A percentile compares a stretch with the other conserved stretches of the same genome.
Conservation (phyloP, 805 yeast species). For the Candida rishiriensis region DNA sequence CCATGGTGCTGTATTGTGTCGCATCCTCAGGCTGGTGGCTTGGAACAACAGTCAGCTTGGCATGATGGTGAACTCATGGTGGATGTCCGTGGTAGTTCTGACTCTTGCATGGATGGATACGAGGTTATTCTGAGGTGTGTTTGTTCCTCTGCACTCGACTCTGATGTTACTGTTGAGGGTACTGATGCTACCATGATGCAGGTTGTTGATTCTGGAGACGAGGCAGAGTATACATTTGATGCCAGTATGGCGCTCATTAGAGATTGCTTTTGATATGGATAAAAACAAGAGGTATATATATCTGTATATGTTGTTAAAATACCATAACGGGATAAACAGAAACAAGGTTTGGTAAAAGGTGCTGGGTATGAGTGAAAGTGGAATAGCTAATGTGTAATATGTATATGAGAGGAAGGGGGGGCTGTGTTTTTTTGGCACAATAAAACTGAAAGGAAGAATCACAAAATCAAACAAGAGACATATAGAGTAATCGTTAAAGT, state of each 20-base stretch:
- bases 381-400: too few relatives aligned
- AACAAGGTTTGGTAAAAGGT: too few relatives aligned
- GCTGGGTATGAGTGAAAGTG: too few relatives aligned
- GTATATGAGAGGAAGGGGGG: too few relatives aligned
- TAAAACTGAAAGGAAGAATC: too few relatives aligned
- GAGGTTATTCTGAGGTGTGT: constrained; percentile 12
- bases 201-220: not conserved
- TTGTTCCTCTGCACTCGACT: not conserved
- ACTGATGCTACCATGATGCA: too few relatives aligned
- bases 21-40: not conserved
- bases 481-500: too few relatives aligned
- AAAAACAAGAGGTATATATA: not conserved
- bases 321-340: too few relatives aligned
- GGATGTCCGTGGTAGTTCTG: too few relatives aligned
- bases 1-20: constrained; percentile 32
- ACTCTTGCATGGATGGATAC: constrained; percentile 12
- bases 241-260: constrained; percentile 14
- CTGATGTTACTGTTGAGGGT: constrained; percentile 2
- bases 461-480: too few relatives aligned
- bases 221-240: constrained; percentile 9
- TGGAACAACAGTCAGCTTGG: constrained; percentile 3
- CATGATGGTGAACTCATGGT: constrained; percentile 9
- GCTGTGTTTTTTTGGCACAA: too few relatives aligned
- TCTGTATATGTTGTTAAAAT: too few relatives aligned
- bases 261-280: constrained; percentile 1